Evolutionary conservation across 2,329 filamentous ascomycete genomes (phyloP).

Genomic region (Arthrobotrys pseudoclavata): DNA sequence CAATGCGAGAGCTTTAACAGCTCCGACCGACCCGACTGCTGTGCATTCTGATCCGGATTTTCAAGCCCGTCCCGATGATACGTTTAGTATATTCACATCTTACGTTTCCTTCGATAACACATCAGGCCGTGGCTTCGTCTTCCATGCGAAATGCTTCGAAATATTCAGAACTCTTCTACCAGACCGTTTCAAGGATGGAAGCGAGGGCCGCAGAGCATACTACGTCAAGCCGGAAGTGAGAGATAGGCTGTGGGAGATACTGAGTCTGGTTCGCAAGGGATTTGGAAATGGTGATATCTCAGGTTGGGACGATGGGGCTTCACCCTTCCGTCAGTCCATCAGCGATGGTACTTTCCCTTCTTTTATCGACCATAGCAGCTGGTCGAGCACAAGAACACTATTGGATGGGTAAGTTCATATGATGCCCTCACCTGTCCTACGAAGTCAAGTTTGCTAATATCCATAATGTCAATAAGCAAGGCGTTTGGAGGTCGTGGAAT

Average conservation of each 20-base stretch:
- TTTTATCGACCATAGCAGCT: constrained; percentile 53
- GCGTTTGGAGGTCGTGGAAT: constrained; percentile 53
- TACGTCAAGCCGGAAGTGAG: constrained; percentile 54
- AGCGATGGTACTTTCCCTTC: constrained; percentile 58
- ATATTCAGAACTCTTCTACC: constrained; percentile 54
- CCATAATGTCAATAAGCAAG: constrained; percentile 29
- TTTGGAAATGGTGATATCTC: constrained; percentile 55
- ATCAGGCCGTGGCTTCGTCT: constrained; percentile 51
- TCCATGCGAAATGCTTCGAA: constrained; percentile 58
- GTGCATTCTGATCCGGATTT: constrained; percentile 50
- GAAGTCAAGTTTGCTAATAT: constrained; percentile 7
- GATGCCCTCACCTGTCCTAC: background rate
- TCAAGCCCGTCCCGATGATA: constrained; percentile 44
- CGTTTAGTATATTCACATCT: constrained; percentile 56
- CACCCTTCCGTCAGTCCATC: constrained; percentile 53
- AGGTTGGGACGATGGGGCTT: constrained; percentile 55
- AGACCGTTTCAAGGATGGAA: constrained; percentile 49
- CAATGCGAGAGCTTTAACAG: constrained; percentile 53
- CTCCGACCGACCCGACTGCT: constrained; percentile 47
- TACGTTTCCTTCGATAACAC: constrained; percentile 59
- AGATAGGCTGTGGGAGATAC: constrained; percentile 56
- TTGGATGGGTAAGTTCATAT: constrained; percentile 45
- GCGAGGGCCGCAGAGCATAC: constrained; percentile 40
- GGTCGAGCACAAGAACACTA: constrained; percentile 52
- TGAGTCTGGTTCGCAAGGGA: constrained; percentile 49